A percentile compares a stretch with the other conserved stretches of the same genome.
phyloP scores from a whole-genome alignment of 2,329 filamentous ascomycete species.

The Ambrosiella cleistominuta region DNA sequence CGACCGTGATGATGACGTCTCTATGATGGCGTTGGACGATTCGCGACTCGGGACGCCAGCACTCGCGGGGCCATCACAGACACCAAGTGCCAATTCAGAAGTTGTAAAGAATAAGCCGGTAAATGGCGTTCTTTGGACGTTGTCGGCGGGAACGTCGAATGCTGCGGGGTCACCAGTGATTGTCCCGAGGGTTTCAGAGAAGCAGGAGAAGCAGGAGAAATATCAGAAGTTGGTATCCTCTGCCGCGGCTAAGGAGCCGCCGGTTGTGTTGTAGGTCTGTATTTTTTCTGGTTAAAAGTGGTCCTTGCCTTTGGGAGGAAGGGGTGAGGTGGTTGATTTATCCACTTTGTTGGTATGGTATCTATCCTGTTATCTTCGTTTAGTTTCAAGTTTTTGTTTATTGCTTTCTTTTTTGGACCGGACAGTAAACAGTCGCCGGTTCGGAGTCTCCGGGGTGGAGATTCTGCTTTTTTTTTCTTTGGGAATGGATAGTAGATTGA shows the following conservation, averaged over 20 bases:
- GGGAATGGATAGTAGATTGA: no score
- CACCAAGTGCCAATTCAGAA: neutral
- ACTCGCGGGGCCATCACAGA: slow-evolving; percentile 19
- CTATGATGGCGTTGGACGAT: slow-evolving; percentile 20
- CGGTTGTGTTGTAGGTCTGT: slow-evolving; percentile 2
- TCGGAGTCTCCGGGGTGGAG: no score
- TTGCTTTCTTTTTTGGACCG: no score
- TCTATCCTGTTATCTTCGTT: no score
- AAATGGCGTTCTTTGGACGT: slow-evolving; percentile 21
- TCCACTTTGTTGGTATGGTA: no score
- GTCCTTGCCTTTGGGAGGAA: neutral
- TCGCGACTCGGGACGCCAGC: slow-evolving; percentile 18
- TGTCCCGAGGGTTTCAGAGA: slow-evolving; percentile 14
- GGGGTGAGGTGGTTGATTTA: neutral
- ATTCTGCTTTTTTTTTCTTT: no score
- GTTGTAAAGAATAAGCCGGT: neutral
- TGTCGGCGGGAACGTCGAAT: neutral
- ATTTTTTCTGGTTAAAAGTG: neutral
- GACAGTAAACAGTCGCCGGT: no score
- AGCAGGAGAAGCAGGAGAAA: slow-evolving; percentile 21
- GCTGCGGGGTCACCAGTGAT: neutral
- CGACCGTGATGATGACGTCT: slow-evolving; percentile 15
- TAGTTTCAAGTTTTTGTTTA: no score
- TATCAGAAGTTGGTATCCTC: slow-evolving; percentile 24
- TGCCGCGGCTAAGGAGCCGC: slow-evolving; percentile 20